phyloP scores from a whole-genome alignment of 306 rosid genomes.

The Ormosia emarginata region DNA sequence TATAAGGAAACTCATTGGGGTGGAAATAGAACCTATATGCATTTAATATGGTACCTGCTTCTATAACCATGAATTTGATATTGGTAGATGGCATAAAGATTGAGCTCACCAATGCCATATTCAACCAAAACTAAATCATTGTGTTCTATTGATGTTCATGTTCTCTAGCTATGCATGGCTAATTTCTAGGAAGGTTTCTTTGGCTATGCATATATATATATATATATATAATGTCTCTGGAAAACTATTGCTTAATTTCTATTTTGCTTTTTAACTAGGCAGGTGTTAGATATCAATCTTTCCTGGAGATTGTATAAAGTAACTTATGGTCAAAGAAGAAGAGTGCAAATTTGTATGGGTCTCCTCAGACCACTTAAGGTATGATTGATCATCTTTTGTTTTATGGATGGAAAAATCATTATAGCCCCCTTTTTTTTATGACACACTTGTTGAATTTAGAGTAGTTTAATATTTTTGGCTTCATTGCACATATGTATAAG shows the following conservation, averaged over 20 bases:
- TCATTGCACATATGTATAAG: neutral
- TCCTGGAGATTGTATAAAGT: slow-evolving; percentile 95
- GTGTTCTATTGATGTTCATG: neutral
- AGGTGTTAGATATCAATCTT: slow-evolving; percentile 81
- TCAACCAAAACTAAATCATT: neutral
- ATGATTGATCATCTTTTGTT: neutral
- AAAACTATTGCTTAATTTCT: neutral
- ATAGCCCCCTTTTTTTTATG: neutral
- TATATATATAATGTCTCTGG: neutral
- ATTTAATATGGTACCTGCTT: neutral
- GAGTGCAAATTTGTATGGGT: slow-evolving; percentile 97
- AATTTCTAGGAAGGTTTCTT: neutral
- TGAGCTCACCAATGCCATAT: neutral
- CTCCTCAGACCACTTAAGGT: slow-evolving; percentile 85
- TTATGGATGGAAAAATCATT: neutral
- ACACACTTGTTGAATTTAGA: neutral
- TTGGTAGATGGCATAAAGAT: neutral
- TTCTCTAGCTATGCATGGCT: neutral
- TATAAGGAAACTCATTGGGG: neutral
- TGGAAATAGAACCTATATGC: neutral
- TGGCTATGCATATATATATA: neutral
- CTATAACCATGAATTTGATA: neutral
- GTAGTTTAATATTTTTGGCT: slow-evolving; percentile 35
- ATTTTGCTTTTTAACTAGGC: slow-evolving; percentile 2
- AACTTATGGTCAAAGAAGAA: slow-evolving; percentile 92